Percentiles rank a stretch among this genome's conserved stretches.
Evolutionary conservation across 2,329 filamentous ascomycete species (phyloP).

Genomic region (Lachnellula occidentalis): DNA sequence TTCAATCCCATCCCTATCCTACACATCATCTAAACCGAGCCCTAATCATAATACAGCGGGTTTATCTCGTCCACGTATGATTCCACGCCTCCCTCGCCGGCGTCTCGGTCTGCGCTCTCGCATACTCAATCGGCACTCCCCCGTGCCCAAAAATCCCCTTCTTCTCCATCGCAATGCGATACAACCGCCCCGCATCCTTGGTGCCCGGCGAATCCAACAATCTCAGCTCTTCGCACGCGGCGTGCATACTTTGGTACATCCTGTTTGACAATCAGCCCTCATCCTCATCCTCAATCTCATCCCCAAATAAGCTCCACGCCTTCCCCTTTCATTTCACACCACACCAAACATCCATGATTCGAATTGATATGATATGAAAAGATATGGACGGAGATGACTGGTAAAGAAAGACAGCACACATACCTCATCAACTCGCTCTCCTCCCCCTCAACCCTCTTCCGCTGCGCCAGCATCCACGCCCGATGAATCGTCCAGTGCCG

Average conservation of each 20-base stretch:
- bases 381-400: neutral
- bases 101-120: constrained; percentile 75
- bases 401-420: neutral
- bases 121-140: constrained; percentile 88
- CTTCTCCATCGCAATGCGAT: constrained; percentile 86
- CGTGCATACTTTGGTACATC: constrained; percentile 75
- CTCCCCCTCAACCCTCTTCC: constrained; percentile 58
- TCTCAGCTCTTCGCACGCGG: constrained; percentile 79
- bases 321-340: too few species aligned
- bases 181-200: constrained; percentile 66
- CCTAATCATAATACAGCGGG: neutral
- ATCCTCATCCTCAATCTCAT: neutral
- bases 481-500: constrained; percentile 99
- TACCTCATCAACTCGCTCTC: constrained; percentile 69
- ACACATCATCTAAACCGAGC: neutral
- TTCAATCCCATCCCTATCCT: neutral
- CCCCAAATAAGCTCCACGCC: neutral
- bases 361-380: neutral
- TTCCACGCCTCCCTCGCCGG: constrained; percentile 82
- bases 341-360: too few species aligned
- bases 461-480: constrained; percentile 79
- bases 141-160: constrained; percentile 69
- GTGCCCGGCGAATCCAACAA: constrained; percentile 48
- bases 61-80: constrained; percentile 73
- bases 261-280: constrained; percentile 7